Evolutionary conservation across 108 stramenopile species (phyloP), one percentile per base, ranked within the genome.

Genomic region (Nannochloropsis oceanica): DNA sequence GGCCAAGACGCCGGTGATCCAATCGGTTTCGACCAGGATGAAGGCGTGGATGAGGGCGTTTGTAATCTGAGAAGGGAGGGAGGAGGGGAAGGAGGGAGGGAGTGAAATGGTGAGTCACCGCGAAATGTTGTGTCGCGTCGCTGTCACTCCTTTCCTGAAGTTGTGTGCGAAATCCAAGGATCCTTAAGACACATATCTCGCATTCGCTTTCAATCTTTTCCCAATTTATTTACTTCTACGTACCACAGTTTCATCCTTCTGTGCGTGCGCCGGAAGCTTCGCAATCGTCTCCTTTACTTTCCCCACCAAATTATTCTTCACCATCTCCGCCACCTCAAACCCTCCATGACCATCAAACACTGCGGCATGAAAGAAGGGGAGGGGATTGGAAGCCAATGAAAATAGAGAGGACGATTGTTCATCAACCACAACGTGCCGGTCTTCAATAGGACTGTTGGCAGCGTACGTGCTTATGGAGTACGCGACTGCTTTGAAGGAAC

Each of bases 301-400:
- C 44, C 46, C 81, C 79, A 44, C 82, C 43, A 88, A 80, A 27
- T 82, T 81, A 46, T 88, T 83, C 81, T 85, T 89, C 25, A 85
- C 91, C 20, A 87, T 89, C 79, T 93, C 92, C 26, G 91, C 89
- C 27, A 87, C 90, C 84, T 93, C 92, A 91, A 91, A 92, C 44
- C 92, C 92, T 12, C 92, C 92, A 44, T 93, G 92, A 20, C 92
- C 92, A 87, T 92, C 92, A 27, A 91, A 89, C 11, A 92, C 92
- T 13, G 89, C 90, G 42, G 85, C 90, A 43, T 89, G 84, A 80
- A 89, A 89, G 34, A 87, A 84, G 12, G 89, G 88, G 26, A 84
- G 44, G 9, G 59, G 80, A 22, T 43, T 73, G n/a, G 59, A 73
- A 73, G 8, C 18, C 59, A n/a, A 18, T 73, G 59, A 73, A 73